Conservation (phyloP, 2,329 filamentous ascomycete genomes). For the Claviceps arundinis region DNA sequence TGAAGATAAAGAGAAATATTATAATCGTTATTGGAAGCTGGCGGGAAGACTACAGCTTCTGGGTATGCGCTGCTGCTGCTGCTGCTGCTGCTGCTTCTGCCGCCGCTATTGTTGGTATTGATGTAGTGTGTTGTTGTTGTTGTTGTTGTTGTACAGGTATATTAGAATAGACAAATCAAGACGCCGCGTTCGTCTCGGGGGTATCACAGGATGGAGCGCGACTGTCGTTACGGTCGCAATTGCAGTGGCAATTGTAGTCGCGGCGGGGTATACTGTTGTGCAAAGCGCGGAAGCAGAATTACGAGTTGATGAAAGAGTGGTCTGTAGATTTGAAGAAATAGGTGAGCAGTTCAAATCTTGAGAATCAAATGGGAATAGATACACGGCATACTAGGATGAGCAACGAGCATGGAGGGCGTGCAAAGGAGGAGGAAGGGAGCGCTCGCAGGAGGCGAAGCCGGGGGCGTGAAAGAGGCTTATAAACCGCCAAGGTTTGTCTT, state of each 20-base stretch:
- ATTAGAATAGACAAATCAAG: neutral
- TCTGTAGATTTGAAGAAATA: too few relatives aligned
- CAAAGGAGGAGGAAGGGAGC: slow-evolving; percentile 3
- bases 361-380: slow-evolving; percentile 3
- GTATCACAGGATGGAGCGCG: slow-evolving; percentile 17
- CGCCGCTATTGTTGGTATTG: neutral
- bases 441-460: neutral
- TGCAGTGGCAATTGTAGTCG: slow-evolving; percentile 8
- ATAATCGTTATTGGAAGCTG: neutral
- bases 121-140: neutral
- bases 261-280: slow-evolving; percentile 8
- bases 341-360: too few relatives aligned
- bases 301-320: neutral
- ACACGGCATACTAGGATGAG: too few relatives aligned
- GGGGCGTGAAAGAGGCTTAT: slow-evolving; percentile 2
- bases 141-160: neutral
- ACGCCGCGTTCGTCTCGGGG: slow-evolving; percentile 7
- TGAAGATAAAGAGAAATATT: neutral
- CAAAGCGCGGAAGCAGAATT: slow-evolving; percentile 2
- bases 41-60: neutral
- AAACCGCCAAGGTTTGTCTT: neutral
- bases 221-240: neutral
- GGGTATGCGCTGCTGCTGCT: too few relatives aligned
- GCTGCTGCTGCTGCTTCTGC: neutral
- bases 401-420: slow-evolving; percentile 1